Base-by-base conservation (phyloP, 768 basidiomycete genomes). In the Phanerodontia chrysosporium region DNA sequence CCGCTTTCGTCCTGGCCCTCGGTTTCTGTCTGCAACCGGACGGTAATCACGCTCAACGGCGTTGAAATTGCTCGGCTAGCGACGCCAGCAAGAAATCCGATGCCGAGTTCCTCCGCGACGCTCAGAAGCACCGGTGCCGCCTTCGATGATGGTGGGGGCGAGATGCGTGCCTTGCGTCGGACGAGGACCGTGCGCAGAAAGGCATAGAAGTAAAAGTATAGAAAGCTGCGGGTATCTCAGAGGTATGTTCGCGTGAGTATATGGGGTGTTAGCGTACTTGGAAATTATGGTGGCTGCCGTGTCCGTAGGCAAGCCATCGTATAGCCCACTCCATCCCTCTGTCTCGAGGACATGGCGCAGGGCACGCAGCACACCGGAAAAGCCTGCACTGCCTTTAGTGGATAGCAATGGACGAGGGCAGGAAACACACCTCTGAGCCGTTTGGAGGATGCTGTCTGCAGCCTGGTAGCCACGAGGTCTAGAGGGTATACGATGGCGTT, bases 141-240 rank as follows among this genome's bases (percentile, higher is more conserved):
- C 10, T 45, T 49, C 12, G 60, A 28, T 4, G 5, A 49, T 25
- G 21, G 59, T 36, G 27, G 61, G 28, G n/a, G n/a, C 5, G 22
- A 25, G 36, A n/a, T 55, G 39, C 27, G 60, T 12, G 24, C 39
- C 57, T 56, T 70, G 21, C 77, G 68, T 9, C 73, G 73, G 1
- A 77, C 74, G 5, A 77, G 74, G 13, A 79, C 54, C 7, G 73
- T 73, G 2, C 74, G 75, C 1, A 85, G 73, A 59, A 78, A 76
- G 0, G 83, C 76, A 65, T 84, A 85, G 60, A 80, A 75, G 59
- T 83, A 83, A 62, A 83, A 85, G 64, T 84, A 86, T 55, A 84
- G 72, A 63, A 86, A 85, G 65, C 83, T 84, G 57, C n/a, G n/a
- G 3, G n/a, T 9, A 12, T 51, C 27, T 2, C 28, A 14, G 10